Evolutionary conservation across 768 basidiomycete species (phyloP).

Genomic region (Auriscalpium orientale): DNA sequence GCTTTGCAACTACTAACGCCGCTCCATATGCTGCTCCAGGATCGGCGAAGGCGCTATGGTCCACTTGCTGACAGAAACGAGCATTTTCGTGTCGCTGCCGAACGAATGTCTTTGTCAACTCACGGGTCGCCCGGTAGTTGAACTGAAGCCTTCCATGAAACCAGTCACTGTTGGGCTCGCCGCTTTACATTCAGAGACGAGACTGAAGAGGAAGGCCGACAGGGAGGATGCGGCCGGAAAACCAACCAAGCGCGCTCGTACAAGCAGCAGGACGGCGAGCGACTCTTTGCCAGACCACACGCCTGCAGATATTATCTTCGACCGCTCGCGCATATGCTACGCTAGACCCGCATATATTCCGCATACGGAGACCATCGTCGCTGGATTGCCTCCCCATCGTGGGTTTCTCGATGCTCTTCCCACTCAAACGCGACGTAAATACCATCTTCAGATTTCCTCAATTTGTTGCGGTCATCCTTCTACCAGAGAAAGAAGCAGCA

Average conservation of each 20-base stretch:
- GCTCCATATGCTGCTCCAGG: slow-evolving; percentile 42
- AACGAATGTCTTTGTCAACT: slow-evolving; percentile 85
- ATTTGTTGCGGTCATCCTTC: slow-evolving; percentile 43
- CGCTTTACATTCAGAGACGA: background rate
- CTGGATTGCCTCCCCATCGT: slow-evolving; percentile 70
- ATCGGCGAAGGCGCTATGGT: slow-evolving; percentile 72
- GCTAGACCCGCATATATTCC: slow-evolving; percentile 48
- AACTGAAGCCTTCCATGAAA: slow-evolving; percentile 24
- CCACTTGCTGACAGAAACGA: slow-evolving; percentile 69
- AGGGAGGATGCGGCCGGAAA: background rate
- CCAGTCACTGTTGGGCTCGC: background rate
- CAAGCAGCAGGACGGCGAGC: background rate
- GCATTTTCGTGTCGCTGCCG: slow-evolving; percentile 67
- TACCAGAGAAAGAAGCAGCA: slow-evolving; percentile 22
- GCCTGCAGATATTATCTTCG: slow-evolving; percentile 44
- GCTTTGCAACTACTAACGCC: background rate
- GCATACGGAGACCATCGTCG: slow-evolving; percentile 38
- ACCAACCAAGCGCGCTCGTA: slow-evolving; percentile 1
- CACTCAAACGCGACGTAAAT: background rate
- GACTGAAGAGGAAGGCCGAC: slow-evolving; percentile 6
- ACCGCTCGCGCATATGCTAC: slow-evolving; percentile 61
- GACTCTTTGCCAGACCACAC: slow-evolving; percentile 25
- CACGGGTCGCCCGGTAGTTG: slow-evolving; percentile 61
- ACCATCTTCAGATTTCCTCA: slow-evolving; percentile 50
- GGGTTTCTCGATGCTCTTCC: slow-evolving; percentile 15